A percentile compares a stretch with the other conserved stretches of the same genome.
phyloP scores from a whole-genome alignment of 2,329 filamentous ascomycete genomes.

The Calonectria multiphialidica region DNA sequence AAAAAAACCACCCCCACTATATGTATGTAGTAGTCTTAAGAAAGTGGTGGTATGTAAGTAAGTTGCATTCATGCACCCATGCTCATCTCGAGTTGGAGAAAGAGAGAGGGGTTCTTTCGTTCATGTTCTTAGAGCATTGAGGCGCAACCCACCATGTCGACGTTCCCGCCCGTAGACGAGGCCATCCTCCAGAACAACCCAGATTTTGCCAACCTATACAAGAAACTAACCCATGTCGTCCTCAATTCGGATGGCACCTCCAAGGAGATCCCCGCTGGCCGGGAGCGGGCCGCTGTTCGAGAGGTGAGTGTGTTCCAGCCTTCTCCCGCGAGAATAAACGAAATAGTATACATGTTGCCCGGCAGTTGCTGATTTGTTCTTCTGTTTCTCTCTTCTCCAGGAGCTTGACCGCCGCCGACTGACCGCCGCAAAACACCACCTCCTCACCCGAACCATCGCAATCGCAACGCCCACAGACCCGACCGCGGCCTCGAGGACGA shows the following conservation, averaged over 20 bases:
- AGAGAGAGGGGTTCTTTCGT: not conserved
- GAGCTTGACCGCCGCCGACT: constrained; percentile 63
- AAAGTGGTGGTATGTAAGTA: too few relatives aligned
- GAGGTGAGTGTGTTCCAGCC: constrained; percentile 54
- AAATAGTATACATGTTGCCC: too few relatives aligned
- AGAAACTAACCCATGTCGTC: constrained; percentile 63
- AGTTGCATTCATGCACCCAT: not conserved
- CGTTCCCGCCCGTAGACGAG: constrained; percentile 71
- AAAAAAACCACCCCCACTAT: constrained; percentile 7
- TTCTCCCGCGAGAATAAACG: too few relatives aligned
- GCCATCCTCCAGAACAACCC: constrained; percentile 67
- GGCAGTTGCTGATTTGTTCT: too few relatives aligned
- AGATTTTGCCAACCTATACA: constrained; percentile 70
- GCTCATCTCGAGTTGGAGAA: too few relatives aligned
- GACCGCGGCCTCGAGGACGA: constrained; percentile 35
- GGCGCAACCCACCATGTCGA: constrained; percentile 43
- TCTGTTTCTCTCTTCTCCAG: constrained; percentile 45
- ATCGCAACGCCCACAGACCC: constrained; percentile 53
- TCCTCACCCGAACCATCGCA: constrained; percentile 64
- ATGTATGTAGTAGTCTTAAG: not conserved
- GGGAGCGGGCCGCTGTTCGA: constrained; percentile 62
- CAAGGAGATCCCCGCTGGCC: constrained; percentile 61
- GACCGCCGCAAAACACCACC: constrained; percentile 60
- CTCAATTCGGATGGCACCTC: constrained; percentile 71
- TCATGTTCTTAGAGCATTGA: not conserved